These are phyloP conservation scores for Misopates orontium DNA, from an alignment of 257 asterid species.

Conservation along the genomic window DNA sequence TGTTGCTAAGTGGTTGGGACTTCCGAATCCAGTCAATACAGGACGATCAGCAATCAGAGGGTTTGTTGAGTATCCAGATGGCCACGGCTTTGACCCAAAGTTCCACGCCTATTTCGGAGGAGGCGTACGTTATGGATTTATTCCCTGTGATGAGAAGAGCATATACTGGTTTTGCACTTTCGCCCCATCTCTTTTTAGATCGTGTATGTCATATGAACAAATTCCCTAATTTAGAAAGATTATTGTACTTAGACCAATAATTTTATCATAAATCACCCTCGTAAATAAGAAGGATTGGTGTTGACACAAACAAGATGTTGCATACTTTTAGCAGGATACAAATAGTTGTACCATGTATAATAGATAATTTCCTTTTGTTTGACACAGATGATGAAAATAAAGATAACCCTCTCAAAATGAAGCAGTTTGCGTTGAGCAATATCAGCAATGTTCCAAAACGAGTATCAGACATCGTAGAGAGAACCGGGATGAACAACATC, in stretches of 20 bases:
- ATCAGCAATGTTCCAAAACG: conserved; percentile 35
- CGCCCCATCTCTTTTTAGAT: conserved; percentile 37
- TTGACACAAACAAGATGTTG: no score
- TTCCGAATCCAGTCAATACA: conserved; percentile 44
- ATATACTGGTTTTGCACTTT: conserved; percentile 79
- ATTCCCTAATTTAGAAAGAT: no score
- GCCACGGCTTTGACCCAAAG: conserved; percentile 61
- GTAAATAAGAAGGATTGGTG: no score
- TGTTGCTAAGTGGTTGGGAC: conserved; percentile 76
- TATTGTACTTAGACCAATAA: no score
- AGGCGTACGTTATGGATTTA: conserved; percentile 61
- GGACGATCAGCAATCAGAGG: conserved; percentile 79
- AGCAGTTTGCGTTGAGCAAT: conserved; percentile 57
- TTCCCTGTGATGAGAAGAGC: conserved; percentile 61
- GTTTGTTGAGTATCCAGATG: conserved; percentile 51
- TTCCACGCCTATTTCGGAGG: conserved; percentile 52
- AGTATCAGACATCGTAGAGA: conserved; percentile 39
- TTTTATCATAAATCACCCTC: no score
- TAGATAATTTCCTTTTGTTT: not conserved
- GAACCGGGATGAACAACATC: conserved; percentile 45
- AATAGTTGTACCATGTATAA: not conserved
- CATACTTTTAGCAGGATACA: no score
- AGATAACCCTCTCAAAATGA: conserved; percentile 52
- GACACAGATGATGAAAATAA: conserved; percentile 47
- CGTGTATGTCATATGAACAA: conserved; percentile 42